phyloP scores from a whole-genome alignment of 106 monocot genomes.

The Narthecium ossifragum region DNA sequence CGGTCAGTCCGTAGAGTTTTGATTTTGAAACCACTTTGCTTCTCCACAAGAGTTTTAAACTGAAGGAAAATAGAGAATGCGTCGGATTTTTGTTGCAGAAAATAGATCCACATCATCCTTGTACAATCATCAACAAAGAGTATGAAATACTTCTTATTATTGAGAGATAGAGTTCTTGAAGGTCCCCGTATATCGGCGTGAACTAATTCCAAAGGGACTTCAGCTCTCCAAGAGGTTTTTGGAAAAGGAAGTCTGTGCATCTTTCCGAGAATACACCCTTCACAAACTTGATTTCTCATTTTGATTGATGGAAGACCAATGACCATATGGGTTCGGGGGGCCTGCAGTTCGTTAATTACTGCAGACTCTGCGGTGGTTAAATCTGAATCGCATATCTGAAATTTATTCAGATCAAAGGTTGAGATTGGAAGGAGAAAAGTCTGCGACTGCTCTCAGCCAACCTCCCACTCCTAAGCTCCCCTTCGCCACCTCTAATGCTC shows the following conservation, averaged over 20 bases:
- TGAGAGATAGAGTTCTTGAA: conserved; percentile 6
- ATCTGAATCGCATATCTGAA: too few relatives aligned
- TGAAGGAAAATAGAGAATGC: conserved; percentile 4
- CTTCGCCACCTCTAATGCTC: too few relatives aligned
- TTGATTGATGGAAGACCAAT: background rate
- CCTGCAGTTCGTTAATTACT: too few relatives aligned
- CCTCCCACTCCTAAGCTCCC: too few relatives aligned
- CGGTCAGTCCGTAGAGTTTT: background rate
- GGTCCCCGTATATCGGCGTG: conserved; percentile 5
- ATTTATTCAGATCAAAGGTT: too few relatives aligned
- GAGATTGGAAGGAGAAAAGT: too few relatives aligned
- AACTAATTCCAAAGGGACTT: background rate
- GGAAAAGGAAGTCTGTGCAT: background rate
- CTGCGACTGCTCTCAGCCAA: too few relatives aligned
- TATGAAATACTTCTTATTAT: background rate
- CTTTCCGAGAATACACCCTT: conserved; percentile 1
- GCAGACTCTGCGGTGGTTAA: too few relatives aligned
- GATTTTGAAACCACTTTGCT: background rate
- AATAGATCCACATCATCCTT: conserved; percentile 8
- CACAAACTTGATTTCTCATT: background rate
- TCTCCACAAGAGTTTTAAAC: background rate
- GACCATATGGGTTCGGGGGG: too few relatives aligned
- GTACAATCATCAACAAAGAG: too few relatives aligned
- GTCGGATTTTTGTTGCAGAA: conserved; percentile 1
- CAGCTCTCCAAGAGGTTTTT: background rate